Evolutionary conservation across 23 red algal genomes (phyloP), one percentile per base, ranked within the genome.

Genomic region (Chondrus crispus): DNA sequence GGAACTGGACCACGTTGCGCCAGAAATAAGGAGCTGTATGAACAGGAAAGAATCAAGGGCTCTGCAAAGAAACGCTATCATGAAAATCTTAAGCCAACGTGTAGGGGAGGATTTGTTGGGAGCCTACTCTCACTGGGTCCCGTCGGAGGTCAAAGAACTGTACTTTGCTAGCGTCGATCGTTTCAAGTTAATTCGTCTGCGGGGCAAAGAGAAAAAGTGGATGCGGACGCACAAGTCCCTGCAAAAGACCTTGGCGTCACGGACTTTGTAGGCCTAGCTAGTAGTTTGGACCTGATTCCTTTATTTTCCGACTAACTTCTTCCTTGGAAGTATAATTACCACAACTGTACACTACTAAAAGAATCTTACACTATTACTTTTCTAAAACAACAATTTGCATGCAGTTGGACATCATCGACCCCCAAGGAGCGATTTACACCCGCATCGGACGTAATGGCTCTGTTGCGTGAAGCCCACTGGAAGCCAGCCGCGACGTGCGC

Each of bases 171-270:
- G 36, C 3, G 4, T 87, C 9, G 84, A 87, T 20, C 44, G 57
- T 43, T 5, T 68, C 48, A 54, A 9, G 45, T 26, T 62, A 35
- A 72, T 68, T 18, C 24, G 44, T 43, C 22, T 87, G 63, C 33
- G 84, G 37, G 47, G 36, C 24, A 87, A 87, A 36, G 84, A 87
- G 39, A 41, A 49, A 28, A 71, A 35, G 69, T 87, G 84, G 84
- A 47, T 49, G 16, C 71, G 46, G 46, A 49, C 2, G 41, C 66
- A 73, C 22, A 62, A 54, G 24, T 66, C 60, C 26, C 18, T 66
- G 18, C 9, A 66, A 6, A 8, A 66, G 60, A 19, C 35, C 35
- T 66, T 22, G n/a, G n/a, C n/a, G n/a, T n/a, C n/a, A n/a, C n/a
- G n/a, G n/a, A n/a, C n/a, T n/a, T n/a, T n/a, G n/a, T n/a, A n/a